These are phyloP conservation scores for Phaeosphaeria sp. DNA, from an alignment of 2,329 filamentous ascomycete species.

Conservation along the genomic window DNA sequence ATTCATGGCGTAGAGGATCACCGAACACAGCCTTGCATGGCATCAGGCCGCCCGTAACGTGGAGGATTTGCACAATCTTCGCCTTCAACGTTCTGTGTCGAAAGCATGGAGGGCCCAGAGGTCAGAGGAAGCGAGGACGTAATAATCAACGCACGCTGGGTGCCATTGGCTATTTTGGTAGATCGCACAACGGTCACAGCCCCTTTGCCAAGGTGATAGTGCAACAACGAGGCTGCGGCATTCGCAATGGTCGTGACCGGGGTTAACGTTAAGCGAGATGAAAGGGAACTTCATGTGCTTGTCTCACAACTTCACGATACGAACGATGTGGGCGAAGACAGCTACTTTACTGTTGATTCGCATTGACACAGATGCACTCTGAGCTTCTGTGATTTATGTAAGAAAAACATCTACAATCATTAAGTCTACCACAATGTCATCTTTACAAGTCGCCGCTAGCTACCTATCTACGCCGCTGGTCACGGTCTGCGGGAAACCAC, in stretches of 20 bases:
- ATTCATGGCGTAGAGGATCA: neutral
- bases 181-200: constrained; percentile 4
- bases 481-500: neutral
- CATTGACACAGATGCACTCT: neutral
- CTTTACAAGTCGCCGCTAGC: neutral
- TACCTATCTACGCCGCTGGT: neutral
- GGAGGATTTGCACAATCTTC: neutral
- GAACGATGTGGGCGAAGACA: neutral
- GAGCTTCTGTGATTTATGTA: neutral
- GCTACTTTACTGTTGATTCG: neutral
- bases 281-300: neutral
- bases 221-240: neutral
- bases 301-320: neutral
- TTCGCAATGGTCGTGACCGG: neutral
- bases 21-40: constrained; percentile 7
- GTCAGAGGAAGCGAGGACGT: neutral
- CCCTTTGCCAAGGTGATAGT: constrained; percentile 7
- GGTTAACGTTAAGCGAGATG: neutral
- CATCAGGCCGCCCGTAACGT: constrained; percentile 1
- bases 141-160: neutral
- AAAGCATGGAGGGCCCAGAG: neutral
- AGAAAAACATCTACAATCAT: no score
- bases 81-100: neutral
- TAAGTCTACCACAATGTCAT: no score
- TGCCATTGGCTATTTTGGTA: neutral